phyloP scores from a whole-genome alignment of 2,329 filamentous ascomycete genomes.

The Aspergillus piperis region DNA sequence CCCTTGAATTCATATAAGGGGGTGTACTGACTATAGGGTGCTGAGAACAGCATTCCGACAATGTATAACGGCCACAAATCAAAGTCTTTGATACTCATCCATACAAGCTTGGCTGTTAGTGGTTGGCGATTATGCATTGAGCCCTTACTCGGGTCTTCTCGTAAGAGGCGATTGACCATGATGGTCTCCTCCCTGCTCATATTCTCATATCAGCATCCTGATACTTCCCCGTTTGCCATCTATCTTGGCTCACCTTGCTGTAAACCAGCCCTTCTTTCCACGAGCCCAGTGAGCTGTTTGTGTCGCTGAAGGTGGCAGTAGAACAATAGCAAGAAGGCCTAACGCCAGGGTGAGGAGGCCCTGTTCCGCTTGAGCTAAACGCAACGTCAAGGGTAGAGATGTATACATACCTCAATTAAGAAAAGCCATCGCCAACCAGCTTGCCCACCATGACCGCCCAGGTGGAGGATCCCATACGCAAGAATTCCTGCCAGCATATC shows the following conservation, averaged over 20 bases:
- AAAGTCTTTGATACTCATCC: constrained; percentile 53
- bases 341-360: constrained; percentile 27
- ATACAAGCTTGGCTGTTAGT: constrained; percentile 49
- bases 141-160: constrained; percentile 56
- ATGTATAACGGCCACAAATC: constrained; percentile 58
- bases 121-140: constrained; percentile 59
- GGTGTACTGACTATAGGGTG: constrained; percentile 26
- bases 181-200: constrained; percentile 59
- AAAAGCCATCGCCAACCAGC: constrained; percentile 41
- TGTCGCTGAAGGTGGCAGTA: constrained; percentile 61
- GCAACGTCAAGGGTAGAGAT: constrained; percentile 41
- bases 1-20: background rate
- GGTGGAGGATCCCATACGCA: constrained; percentile 42
- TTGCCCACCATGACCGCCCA: constrained; percentile 33
- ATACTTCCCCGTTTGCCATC: background rate
- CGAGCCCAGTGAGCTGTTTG: constrained; percentile 50
- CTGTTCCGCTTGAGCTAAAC: constrained; percentile 10
- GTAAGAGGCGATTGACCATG: constrained; percentile 62
- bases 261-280: constrained; percentile 61
- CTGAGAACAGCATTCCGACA: constrained; percentile 45
- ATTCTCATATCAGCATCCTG: background rate
- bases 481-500: constrained; percentile 47
- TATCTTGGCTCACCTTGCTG: constrained; percentile 44
- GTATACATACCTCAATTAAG: constrained; percentile 35
- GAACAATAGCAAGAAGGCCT: constrained; percentile 43